Evolutionary conservation across 2,329 filamentous ascomycete species (phyloP).

Genomic region (Nemania diffusa): DNA sequence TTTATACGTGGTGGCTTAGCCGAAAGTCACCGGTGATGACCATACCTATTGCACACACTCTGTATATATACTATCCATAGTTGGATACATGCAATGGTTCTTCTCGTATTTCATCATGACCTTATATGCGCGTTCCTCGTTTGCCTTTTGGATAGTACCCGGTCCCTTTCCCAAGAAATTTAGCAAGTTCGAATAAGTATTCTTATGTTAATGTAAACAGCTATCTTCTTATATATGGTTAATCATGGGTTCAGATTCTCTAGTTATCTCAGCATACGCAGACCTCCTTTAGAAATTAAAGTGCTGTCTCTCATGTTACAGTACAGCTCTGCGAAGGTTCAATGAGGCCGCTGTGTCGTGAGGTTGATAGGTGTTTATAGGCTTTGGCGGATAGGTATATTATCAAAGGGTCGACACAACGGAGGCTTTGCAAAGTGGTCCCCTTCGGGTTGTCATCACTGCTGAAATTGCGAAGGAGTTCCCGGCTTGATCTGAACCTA

Average conservation of each 20-base stretch:
- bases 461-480: conserved; percentile 53
- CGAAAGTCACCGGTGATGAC: background rate
- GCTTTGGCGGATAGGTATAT: conserved; percentile 71
- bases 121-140: background rate
- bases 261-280: no score
- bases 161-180: background rate
- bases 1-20: background rate
- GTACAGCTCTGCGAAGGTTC: conserved; percentile 63
- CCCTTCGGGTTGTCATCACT: conserved; percentile 72
- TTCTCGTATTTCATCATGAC: background rate
- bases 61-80: background rate
- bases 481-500: conserved; percentile 48
- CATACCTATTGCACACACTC: background rate
- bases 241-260: no score
- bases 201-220: no score
- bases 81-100: background rate
- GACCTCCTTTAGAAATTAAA: background rate
- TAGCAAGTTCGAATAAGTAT: no score
- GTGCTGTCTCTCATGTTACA: conserved; percentile 2
- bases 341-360: conserved; percentile 70
- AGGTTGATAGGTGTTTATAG: conserved; percentile 72
- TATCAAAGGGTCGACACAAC: conserved; percentile 58
- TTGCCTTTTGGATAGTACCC: background rate
- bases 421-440: conserved; percentile 67
- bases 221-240: no score